These are phyloP conservation scores for Hyaloscypha hepaticicola DNA, from an alignment of 495 filamentous ascomycete genomes.

Conservation along the genomic window DNA sequence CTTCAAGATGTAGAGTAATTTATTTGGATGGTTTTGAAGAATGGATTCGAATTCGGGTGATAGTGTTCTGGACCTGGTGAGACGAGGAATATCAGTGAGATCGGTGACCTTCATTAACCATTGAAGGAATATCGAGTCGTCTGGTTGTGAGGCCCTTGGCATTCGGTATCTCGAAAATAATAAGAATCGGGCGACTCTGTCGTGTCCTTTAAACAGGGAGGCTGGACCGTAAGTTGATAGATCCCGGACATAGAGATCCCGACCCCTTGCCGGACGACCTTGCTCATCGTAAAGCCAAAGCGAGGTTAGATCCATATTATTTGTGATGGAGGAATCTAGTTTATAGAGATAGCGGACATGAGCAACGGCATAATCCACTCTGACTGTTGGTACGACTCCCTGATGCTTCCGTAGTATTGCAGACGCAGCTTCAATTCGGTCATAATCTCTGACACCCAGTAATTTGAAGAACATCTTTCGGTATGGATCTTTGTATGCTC, in stretches of 20 bases:
- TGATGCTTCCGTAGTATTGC: constrained; percentile 5
- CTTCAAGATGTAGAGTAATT: constrained; percentile 3
- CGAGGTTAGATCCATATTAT: constrained; percentile 1
- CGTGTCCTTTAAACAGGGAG: constrained; percentile 3
- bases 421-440: constrained; percentile 1
- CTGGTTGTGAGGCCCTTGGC: background rate
- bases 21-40: background rate
- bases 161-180: background rate
- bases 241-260: constrained; percentile 4
- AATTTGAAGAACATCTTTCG: constrained; percentile 5
- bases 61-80: constrained; percentile 1
- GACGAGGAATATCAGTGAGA: constrained; percentile 5
- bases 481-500: background rate
- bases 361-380: background rate
- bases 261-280: constrained; percentile 4
- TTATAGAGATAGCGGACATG: background rate
- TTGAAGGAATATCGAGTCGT: background rate
- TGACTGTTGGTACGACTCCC: constrained; percentile 2
- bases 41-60: constrained; percentile 1
- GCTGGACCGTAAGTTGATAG: background rate
- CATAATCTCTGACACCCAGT: constrained; percentile 5
- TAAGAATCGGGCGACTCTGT: constrained; percentile 5
- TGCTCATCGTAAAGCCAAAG: constrained; percentile 7
- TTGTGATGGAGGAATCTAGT: constrained; percentile 3
- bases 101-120: constrained; percentile 1